Evolutionary conservation across 192 early-diverging fungal species (phyloP).

Genomic region (Ambispora gerdemannii): DNA sequence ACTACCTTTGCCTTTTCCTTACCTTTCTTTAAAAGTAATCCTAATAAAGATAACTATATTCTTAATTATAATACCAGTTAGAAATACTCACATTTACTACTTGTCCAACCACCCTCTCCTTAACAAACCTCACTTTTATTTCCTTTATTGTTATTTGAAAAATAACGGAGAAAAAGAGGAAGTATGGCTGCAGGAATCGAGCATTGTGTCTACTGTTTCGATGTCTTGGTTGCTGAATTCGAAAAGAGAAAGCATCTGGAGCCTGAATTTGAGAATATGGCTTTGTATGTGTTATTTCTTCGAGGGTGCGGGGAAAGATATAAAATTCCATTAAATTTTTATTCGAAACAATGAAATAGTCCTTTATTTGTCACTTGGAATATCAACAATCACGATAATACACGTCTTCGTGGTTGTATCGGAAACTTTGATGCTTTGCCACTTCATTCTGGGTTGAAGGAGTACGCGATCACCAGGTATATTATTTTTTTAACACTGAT

Average conservation of each 20-base stretch:
- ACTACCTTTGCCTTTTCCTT: too few species aligned
- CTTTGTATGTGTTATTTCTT: conserved; percentile 51
- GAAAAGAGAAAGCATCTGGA: conserved; percentile 37
- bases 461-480: conserved; percentile 79
- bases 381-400: conserved; percentile 39
- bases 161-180: too few species aligned
- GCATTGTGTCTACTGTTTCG: conserved; percentile 82
- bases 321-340: too few species aligned
- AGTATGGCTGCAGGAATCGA: conserved; percentile 37
- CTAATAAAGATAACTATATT: too few species aligned
- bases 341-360: conserved; percentile 34
- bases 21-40: too few species aligned
- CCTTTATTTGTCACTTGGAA: conserved; percentile 88
- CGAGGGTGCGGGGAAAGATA: not conserved
- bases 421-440: conserved; percentile 79
- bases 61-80: too few species aligned
- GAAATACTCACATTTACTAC: too few species aligned
- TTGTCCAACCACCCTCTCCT: too few species aligned
- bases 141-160: too few species aligned
- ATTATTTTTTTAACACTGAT: not conserved
- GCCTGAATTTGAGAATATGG: conserved; percentile 54
- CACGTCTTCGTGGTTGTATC: conserved; percentile 83
- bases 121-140: too few species aligned
- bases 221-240: conserved; percentile 65
- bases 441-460: conserved; percentile 65